Conservation (phyloP, 495 filamentous ascomycete species). For the Talaromyces adpressus region DNA sequence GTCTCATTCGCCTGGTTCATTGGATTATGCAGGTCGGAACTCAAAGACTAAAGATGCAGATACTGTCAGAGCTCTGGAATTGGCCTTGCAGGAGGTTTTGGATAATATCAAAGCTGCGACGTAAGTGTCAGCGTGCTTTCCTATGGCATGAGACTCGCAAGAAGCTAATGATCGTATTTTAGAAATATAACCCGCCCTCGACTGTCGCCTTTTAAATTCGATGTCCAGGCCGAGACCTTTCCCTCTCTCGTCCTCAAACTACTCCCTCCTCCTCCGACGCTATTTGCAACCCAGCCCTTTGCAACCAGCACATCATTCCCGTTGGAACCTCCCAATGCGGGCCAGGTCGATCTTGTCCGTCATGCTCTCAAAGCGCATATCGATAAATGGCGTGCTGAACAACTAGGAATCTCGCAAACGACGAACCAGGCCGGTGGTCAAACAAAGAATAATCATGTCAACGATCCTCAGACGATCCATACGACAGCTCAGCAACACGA, state of each 20-base stretch:
- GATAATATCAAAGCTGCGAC: conserved; percentile 74
- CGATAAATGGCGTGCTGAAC: conserved; percentile 48
- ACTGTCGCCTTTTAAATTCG: conserved; percentile 68
- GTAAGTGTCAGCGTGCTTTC: conserved; percentile 37
- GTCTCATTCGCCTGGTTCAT: conserved; percentile 40
- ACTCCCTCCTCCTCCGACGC: conserved; percentile 67
- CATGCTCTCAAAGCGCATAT: conserved; percentile 59
- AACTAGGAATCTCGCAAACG: conserved; percentile 24
- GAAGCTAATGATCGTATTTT: not conserved
- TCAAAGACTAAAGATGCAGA: conserved; percentile 59
- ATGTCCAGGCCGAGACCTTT: conserved; percentile 72
- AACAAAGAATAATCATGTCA: conserved; percentile 17
- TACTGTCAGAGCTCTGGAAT: conserved; percentile 69
- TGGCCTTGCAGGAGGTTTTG: conserved; percentile 75
- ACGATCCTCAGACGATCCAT: conserved; percentile 35
- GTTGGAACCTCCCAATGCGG: conserved; percentile 58
- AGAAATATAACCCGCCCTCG: conserved; percentile 23
- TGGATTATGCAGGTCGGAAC: conserved; percentile 50
- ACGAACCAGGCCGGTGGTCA: conserved; percentile 14
- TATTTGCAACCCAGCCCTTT: conserved; percentile 66
- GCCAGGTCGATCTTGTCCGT: conserved; percentile 64
- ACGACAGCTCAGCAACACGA: conserved; percentile 48
- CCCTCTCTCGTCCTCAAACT: conserved; percentile 74
- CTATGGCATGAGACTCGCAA: not conserved
- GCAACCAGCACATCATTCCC: conserved; percentile 67